phyloP scores from a whole-genome alignment of 2,329 filamentous ascomycete species.

The Stagonosporopsis chrysanthemi region DNA sequence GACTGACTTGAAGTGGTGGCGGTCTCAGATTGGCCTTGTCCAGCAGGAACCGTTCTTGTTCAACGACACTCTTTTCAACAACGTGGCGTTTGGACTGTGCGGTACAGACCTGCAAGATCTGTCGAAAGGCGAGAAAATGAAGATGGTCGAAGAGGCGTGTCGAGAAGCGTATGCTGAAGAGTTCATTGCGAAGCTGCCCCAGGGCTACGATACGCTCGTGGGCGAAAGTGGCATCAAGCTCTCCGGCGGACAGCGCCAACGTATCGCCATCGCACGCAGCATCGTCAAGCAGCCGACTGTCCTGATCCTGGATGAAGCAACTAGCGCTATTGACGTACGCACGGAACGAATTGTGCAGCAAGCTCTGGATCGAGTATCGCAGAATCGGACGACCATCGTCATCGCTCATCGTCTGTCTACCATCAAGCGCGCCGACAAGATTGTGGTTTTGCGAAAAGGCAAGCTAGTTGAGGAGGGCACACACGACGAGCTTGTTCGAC shows the following conservation, averaged over 20 bases:
- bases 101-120: constrained; percentile 59
- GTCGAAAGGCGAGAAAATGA: constrained; percentile 62
- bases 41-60: constrained; percentile 53
- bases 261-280: constrained; percentile 76
- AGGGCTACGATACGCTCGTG: constrained; percentile 76
- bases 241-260: constrained; percentile 85
- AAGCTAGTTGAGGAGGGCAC: constrained; percentile 76
- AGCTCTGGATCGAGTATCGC: constrained; percentile 66
- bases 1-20: constrained; percentile 54
- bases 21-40: constrained; percentile 55
- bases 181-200: constrained; percentile 47
- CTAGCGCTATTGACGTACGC: constrained; percentile 68
- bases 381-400: constrained; percentile 74
- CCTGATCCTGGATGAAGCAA: constrained; percentile 78
- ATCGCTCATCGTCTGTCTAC: constrained; percentile 80
- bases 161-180: constrained; percentile 50
- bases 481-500: constrained; percentile 72
- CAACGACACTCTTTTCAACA: constrained; percentile 51
- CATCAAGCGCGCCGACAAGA: constrained; percentile 78
- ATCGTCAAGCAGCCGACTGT: constrained; percentile 72
- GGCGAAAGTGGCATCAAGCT: constrained; percentile 80
- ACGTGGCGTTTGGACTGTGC: constrained; percentile 49
- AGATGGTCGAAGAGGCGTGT: constrained; percentile 57
- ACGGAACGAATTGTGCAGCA: constrained; percentile 64
- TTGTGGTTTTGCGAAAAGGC: constrained; percentile 77